A percentile compares a stretch with the other conserved stretches of the same genome.
phyloP scores from a whole-genome alignment of 2,329 filamentous ascomycete species.

The Myriosclerotinia duriaeana region DNA sequence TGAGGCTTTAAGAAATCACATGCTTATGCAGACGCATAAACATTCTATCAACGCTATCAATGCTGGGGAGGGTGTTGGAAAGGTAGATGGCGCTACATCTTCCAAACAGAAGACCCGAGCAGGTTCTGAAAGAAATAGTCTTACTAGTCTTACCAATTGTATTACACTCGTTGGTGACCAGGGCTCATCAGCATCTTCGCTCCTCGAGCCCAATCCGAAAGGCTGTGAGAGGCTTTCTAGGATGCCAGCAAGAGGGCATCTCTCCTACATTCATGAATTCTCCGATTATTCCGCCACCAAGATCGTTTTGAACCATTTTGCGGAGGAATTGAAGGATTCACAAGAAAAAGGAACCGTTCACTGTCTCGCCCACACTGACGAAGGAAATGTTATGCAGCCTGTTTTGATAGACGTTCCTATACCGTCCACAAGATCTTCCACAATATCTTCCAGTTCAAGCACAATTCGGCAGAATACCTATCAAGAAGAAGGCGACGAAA shows the following conservation, averaged over 20 bases:
- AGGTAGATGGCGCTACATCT: conserved; percentile 11
- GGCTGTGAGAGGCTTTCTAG: conserved; percentile 18
- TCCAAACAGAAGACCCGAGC: neutral
- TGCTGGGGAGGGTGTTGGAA: neutral
- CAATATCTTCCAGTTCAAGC: conserved; percentile 2
- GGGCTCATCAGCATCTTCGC: neutral
- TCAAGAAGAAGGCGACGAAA: neutral
- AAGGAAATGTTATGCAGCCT: neutral
- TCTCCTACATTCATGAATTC: conserved; percentile 37
- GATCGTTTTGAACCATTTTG: conserved; percentile 33
- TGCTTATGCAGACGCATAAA: conserved; percentile 2
- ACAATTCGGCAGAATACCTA: conserved; percentile 8
- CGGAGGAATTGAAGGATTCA: conserved; percentile 28
- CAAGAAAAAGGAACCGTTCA: conserved; percentile 14
- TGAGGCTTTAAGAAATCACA: neutral
- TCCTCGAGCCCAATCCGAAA: neutral
- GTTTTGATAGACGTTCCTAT: conserved; percentile 2
- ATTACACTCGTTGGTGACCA: conserved; percentile 1
- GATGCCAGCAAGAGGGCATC: conserved; percentile 20
- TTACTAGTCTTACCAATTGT: neutral
- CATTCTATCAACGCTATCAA: neutral
- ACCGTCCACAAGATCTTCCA: neutral
- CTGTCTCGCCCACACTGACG: neutral
- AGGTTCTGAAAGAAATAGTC: conserved; percentile 3
- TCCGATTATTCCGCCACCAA: conserved; percentile 33